Evolutionary conservation across 345 rosid species (phyloP), one percentile per base, ranked within the genome.

Genomic region (Lenwebbia sp.): DNA sequence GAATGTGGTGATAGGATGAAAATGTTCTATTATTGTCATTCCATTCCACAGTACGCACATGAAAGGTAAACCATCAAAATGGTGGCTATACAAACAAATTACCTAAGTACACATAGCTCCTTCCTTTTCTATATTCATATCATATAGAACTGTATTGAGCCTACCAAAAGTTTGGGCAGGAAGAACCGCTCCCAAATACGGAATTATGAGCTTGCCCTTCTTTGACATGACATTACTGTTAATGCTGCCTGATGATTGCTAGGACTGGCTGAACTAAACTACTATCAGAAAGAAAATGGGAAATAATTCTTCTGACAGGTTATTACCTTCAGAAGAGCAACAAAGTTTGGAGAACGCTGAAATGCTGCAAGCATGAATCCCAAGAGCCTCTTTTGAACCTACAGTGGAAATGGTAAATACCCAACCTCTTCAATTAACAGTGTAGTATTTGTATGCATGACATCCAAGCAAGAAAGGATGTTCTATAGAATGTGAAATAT

Each of bases 311-410:
- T 86, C 41, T 54, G 23, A 75, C 25, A 85, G 55, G 26, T 54
- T 40, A 70, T 60, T 92, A 96, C 99, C 94, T 97, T 95, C 88
- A 97, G 87, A 51, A 96, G 89, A 62, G 99, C 94, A 84, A 97
- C 91, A 89, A 94, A 92, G 89, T 86, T 88, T 54, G 99, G 98
- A 91, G 94, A 97, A 58, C 95, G 92, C 87, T 93, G 97, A 92
- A 97, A 97, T 85, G 97, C 93, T 88, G 98, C 93, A 90, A 97
- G 94, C 93, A 95, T 92, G 85, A 96, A 97, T 87, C 95, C 98
- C 83, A 96, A 88, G 84, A 96, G 94, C 90, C 98, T 93, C 91
- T 90, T 93, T 47, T 94, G 94, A 83, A 95, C 92, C 99, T 96
- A 89, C 89, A 88, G 51, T 86, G 28, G 85, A 53, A 86, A 84